These are phyloP conservation scores for Sugiyamaella grinbergsii DNA, from an alignment of 1,139 yeast genomes.

Conservation along the genomic window DNA sequence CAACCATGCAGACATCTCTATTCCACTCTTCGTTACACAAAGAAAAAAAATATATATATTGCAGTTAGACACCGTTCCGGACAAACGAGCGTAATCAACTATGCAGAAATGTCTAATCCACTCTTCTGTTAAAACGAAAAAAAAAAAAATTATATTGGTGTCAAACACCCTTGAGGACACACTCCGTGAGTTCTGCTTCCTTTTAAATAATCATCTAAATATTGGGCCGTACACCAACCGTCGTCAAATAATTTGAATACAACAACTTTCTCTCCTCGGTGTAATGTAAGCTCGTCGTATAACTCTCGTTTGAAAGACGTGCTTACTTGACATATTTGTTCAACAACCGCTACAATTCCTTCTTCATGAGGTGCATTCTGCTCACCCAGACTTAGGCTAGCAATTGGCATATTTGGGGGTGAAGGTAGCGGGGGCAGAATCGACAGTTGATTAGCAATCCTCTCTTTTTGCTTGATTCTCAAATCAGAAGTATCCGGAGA, in stretches of 20 bases:
- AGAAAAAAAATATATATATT: no score
- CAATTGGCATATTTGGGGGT: constrained; percentile 6
- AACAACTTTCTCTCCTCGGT: constrained; percentile 37
- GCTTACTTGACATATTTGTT: constrained; percentile 34
- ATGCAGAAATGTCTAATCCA: no score
- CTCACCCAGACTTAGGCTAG: not conserved
- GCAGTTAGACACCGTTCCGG: no score
- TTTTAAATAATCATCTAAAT: constrained; percentile 20
- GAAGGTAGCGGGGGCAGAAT: not conserved
- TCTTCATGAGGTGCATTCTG: constrained; percentile 11
- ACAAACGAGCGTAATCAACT: no score
- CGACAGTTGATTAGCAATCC: not conserved
- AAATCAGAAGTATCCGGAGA: not conserved
- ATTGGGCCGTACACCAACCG: constrained; percentile 41
- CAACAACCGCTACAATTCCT: constrained; percentile 26
- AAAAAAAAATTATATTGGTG: constrained; percentile 16
- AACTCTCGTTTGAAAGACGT: constrained; percentile 38
- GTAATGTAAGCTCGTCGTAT: constrained; percentile 43
- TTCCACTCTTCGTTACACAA: no score
- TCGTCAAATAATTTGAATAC: constrained; percentile 44
- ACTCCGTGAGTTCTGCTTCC: constrained; percentile 21
- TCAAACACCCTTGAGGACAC: constrained; percentile 23
- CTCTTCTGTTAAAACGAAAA: constrained; percentile 2
- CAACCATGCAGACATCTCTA: no score
- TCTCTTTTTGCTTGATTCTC: not conserved